phyloP scores from a whole-genome alignment of 192 early-diverging fungal species.

The Mortierella alpina region DNA sequence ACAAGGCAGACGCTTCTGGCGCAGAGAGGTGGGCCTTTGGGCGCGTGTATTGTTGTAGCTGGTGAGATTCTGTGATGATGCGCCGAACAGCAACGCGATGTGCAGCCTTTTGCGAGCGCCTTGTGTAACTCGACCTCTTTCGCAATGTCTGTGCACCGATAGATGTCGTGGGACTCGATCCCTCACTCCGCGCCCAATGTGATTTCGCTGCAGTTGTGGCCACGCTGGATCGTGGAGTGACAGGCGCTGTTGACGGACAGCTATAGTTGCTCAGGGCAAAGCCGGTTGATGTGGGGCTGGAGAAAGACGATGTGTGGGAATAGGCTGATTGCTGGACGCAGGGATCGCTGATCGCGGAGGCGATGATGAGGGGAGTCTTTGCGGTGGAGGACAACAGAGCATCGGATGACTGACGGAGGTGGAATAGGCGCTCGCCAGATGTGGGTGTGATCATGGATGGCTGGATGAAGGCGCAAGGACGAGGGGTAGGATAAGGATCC shows the following conservation, averaged over 20 bases:
- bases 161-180: too few species aligned
- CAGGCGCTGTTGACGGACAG: too few species aligned
- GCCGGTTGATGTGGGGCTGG: too few species aligned
- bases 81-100: constrained; percentile 21
- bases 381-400: background rate
- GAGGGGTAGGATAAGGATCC: too few species aligned
- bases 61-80: constrained; percentile 23
- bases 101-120: constrained; percentile 24
- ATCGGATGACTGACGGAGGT: background rate
- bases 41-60: constrained; percentile 1
- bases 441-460: background rate
- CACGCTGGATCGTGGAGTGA: too few species aligned
- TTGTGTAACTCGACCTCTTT: constrained; percentile 16
- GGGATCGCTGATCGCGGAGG: too few species aligned
- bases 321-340: too few species aligned
- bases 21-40: background rate
- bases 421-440: background rate
- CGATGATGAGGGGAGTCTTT: background rate
- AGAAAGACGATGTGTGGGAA: too few species aligned
- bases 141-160: constrained; percentile 4
- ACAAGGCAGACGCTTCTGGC: background rate
- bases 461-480: too few species aligned
- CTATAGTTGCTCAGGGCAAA: too few species aligned
- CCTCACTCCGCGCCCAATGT: too few species aligned
- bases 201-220: too few species aligned